These are phyloP conservation scores for Astragalus glycyphyllos DNA, from an alignment of 306 rosid genomes.

Conservation along the genomic window DNA sequence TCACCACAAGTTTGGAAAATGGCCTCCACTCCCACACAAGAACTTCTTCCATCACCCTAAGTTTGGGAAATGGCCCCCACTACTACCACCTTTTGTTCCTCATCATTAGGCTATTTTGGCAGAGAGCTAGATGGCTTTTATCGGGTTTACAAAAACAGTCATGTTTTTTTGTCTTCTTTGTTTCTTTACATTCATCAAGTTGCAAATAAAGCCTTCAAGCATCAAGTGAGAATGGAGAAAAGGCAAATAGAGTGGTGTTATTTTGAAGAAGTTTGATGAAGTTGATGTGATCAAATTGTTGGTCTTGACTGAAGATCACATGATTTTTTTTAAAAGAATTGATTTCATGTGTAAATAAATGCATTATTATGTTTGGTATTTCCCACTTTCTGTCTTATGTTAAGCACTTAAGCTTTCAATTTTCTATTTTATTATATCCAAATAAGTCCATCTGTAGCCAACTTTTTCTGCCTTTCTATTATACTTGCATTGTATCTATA, in stretches of 20 bases:
- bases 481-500: too few species aligned
- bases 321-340: neutral
- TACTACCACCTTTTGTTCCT: conserved; percentile 45
- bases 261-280: conserved; percentile 25
- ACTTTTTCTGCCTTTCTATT: too few species aligned
- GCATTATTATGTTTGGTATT: conserved; percentile 17
- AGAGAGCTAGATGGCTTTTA: neutral
- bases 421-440: conserved; percentile 13
- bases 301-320: conserved; percentile 24
- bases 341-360: conserved; percentile 18
- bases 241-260: neutral
- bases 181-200: conserved; percentile 32
- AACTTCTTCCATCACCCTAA: conserved; percentile 19
- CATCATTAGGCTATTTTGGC: conserved; percentile 43
- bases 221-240: neutral
- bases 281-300: conserved; percentile 32
- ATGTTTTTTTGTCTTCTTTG: conserved; percentile 21
- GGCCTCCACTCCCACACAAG: conserved; percentile 45
- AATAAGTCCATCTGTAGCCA: neutral
- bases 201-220: conserved; percentile 43
- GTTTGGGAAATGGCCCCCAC: conserved; percentile 45
- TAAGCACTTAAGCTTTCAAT: neutral
- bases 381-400: neutral
- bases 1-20: conserved; percentile 19
- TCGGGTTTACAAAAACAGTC: conserved; percentile 13